Evolutionary conservation across 371 early-diverging fungal species (phyloP), one percentile per base, ranked within the genome.

Genomic region (Zychaea mexicana): DNA sequence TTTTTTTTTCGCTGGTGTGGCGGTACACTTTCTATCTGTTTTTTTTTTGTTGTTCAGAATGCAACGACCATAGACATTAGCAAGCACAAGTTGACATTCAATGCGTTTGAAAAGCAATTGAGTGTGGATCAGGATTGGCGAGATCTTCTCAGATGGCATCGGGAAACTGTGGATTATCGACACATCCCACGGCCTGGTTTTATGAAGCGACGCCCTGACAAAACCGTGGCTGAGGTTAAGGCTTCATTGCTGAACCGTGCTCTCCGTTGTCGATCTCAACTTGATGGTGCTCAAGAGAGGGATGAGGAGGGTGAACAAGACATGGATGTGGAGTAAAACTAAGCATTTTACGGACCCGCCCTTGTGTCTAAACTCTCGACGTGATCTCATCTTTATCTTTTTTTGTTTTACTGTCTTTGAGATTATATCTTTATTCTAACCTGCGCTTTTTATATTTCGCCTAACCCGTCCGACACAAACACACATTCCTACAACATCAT

Each of bases 121-220:
- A 31, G 17, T 2, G 47, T 61, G 46, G 76, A 73, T 47, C 64
- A 57, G 17, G 78, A 78, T 46, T 78, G 69, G 64, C 66, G 64
- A 6, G 71, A 75, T 24, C 30, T 78, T 4, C 64, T 53, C 22
- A 49, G 19, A 26, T 75, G 70, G 69, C 73, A 75, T 39, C 60
- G 76, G 45, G 71, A 78, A 2, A 74, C 78, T 3, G 55, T 69
- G 13, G 71, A 78, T 52, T 78, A 78, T 54, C 73, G 74, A 4
- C 69, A 68, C 61, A 61, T 74, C 53, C 73, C 69, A 63, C 67
- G 60, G 30, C 78, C 78, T 31, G 71, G 63, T 6, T 77, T 77
- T 65, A 52, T 77, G 9, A 68, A 65, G 26, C 45, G 72, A 9
- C 21, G 28, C 39, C 62, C 74, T 0, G 26, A 45, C 8, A 38